Evolutionary conservation across 169 alveolate genomes (phyloP).

Genomic region (Cyclospora cayetanensis): DNA sequence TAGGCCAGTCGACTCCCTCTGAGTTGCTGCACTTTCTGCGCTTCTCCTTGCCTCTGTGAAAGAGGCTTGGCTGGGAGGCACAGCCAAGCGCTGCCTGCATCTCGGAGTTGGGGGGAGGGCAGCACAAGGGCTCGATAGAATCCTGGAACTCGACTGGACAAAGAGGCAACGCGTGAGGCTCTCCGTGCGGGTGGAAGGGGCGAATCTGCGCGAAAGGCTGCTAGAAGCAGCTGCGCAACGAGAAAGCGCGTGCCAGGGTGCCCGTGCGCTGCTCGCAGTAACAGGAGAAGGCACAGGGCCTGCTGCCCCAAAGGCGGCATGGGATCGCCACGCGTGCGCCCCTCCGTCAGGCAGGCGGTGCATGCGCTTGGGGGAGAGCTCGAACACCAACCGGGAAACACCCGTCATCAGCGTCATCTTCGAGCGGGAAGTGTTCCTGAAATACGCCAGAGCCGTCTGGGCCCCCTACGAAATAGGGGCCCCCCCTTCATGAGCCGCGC

Average conservation of each 20-base stretch:
- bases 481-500: neutral
- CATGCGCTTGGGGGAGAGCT: no score
- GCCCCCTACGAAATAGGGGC: neutral
- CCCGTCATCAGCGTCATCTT: neutral
- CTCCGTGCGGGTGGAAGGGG: neutral
- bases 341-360: neutral
- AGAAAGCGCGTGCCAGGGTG: neutral
- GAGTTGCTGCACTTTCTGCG: neutral
- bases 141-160: no score
- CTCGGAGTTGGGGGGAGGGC: no score
- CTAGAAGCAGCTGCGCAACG: neutral
- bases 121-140: no score
- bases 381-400: conserved; percentile 2
- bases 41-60: no score
- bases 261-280: neutral
- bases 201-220: neutral
- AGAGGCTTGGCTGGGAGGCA: no score
- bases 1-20: neutral
- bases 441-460: neutral
- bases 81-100: no score
- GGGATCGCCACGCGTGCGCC: neutral
- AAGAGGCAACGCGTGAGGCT: neutral
- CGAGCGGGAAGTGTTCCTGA: neutral
- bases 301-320: neutral
- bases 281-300: neutral